These are phyloP conservation scores for Penicillium sp. DNA, from an alignment of 2,329 filamentous ascomycete species.

Conservation along the genomic window DNA sequence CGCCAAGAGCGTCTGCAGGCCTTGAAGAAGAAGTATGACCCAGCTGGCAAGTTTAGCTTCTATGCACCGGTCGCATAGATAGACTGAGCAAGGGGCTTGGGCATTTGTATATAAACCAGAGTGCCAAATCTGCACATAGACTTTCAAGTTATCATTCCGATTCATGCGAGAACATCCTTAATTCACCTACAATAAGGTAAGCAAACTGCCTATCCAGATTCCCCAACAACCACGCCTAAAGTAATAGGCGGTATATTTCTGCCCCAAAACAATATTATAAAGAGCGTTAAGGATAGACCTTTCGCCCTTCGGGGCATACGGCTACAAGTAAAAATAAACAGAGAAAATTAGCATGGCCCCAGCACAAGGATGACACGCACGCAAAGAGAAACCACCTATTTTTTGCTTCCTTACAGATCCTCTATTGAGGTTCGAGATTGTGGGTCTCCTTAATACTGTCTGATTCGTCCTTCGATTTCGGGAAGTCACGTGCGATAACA, in stretches of 20 bases:
- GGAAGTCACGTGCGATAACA: not conserved
- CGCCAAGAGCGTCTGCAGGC: conserved; percentile 29
- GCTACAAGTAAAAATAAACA: conserved; percentile 56
- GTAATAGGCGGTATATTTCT: not conserved
- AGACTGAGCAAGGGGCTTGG: not conserved
- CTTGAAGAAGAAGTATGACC: conserved; percentile 41
- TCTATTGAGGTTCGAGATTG: not conserved
- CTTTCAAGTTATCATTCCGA: too few species aligned
- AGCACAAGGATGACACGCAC: conserved; percentile 90
- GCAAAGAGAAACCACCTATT: conserved; percentile 62
- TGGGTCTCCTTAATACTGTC: not conserved
- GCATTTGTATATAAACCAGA: not conserved
- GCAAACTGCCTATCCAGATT: not conserved
- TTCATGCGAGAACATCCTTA: not conserved
- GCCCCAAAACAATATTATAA: not conserved
- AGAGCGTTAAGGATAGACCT: not conserved
- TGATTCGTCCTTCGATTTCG: not conserved
- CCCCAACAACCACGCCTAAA: not conserved
- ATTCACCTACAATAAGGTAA: not conserved
- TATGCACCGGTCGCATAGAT: conserved; percentile 27
- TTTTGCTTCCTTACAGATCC: not conserved
- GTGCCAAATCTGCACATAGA: not conserved
- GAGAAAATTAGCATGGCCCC: conserved; percentile 81
- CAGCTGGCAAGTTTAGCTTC: conserved; percentile 31
- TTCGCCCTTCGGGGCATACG: not conserved